Base-by-base conservation (phyloP, 2,329 filamentous ascomycete genomes). In the Fusarium torulosum region DNA sequence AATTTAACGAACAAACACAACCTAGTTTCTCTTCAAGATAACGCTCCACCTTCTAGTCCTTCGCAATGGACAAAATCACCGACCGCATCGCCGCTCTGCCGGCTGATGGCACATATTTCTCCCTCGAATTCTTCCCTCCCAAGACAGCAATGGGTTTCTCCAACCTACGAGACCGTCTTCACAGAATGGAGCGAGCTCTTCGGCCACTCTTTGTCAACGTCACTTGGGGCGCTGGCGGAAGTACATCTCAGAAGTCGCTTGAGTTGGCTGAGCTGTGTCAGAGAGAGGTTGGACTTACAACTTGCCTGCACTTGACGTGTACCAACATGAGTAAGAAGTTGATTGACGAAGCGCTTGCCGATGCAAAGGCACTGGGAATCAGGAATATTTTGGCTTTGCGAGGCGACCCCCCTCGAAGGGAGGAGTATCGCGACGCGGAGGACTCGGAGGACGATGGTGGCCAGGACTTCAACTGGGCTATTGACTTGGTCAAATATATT, bases 101-200 rank as follows among this genome's bases (percentile, higher is more conserved):
- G 79, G 87, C 90, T 68, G 88, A 92, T 79, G 87, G 88, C 69
- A 89, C 87, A 77, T 98, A 96, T 84, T 97, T 97, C 81, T 98
- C 96, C 46, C 90, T 98, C 80, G 96, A 99, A 82, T 99, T 99
- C 88, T 99, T 99, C 83, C 96, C 96, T 71, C 96, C 96, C 67
- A 99, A 98, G 84, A 99, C 96, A 45, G 86, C 91, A 64, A 97
- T 97, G 90, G 96, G 96, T 69, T 96, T 96, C 75, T 91, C 93
- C 66, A 99, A 99, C 79, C 88, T 99, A 55, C 92, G 95, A 77
- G 92, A 92, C 69, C 94, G 96, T 76, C 88, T 99, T 60, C 92
- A 96, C 78, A 93, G 96, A 77, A 98, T 99, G 96, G 90, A 96
- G 49, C 89, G 93, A 68, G 94, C 93, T 15, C 85, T 99, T 59